Evolutionary conservation across 352 stramenopile genomes (phyloP), one percentile per base, ranked within the genome.

Genomic region (Saprolegnia diclina): DNA sequence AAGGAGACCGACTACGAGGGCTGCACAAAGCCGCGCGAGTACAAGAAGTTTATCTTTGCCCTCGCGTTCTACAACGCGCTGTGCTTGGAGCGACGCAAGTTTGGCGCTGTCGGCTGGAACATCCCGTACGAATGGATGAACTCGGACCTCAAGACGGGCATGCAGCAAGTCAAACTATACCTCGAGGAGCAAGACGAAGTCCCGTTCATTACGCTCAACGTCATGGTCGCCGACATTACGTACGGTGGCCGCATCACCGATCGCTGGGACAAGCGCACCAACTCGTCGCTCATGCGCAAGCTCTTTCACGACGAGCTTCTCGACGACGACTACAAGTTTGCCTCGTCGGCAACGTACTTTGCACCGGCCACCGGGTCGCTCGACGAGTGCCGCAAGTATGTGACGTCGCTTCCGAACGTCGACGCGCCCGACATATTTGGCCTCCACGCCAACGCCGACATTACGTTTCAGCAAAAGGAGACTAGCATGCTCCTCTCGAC

Each of bases 101-200:
- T 98, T 67, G 94, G 94, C 22, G 91, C 94, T 1, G 89, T 98
- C 2, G 94, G 94, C 5, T 98, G 93, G 94, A 98, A 97, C 65
- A 98, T 98, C 61, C 91, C 91, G 2, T 98, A 98, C 72, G 94
- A 96, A 42, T 98, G 93, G 92, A 98, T 98, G 90, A 98, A 98
- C 63, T 96, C 83, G 56, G 94, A 98, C 70, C 62, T 98, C 4
- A 98, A 98, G 73, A 97, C 92, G 29, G 92, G 87, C 19, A 96
- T 97, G 85, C 94, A 92, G 73, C 89, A 97, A 69, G 82, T 97
- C 22, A 81, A 89, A 18, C 73, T 97, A 63, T 98, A 98, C 73
- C 77, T 98, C 0, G 93, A 98, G 56, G 94, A 98, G 66, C 92
- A 98, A 57, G 89, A 96, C 13, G 74, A 79, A 0, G 87, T 98